Evolutionary conservation across 2,329 filamentous ascomycete species (phyloP), one percentile per base, ranked within the genome.

Genomic region (Pseudocercospora crystallina): DNA sequence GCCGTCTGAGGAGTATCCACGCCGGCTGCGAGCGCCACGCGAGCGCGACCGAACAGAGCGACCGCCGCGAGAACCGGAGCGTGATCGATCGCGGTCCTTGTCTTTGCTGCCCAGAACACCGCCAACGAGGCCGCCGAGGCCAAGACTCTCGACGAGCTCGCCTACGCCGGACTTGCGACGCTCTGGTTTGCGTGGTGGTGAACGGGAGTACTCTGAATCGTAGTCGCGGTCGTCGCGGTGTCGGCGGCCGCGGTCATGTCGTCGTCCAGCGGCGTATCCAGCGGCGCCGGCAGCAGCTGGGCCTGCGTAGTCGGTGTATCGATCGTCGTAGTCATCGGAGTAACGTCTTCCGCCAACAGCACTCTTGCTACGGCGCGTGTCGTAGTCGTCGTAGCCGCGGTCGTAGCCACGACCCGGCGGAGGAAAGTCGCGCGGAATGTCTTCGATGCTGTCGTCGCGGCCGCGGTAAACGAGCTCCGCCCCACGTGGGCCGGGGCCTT

Each of bases 361-460:
- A 5, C 86, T 88, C 61, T 84, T 80, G 60, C 85, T 76, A 51
- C 85, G 81, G 59, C 82, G 80, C 33, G 79, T 67, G 43, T 72
- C 61, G 56, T 74, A 72, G 49, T 74, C 71, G 57, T 78, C 70
- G 60, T 76, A 75, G 20, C 56, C 61, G 43, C 61, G 57, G 41
- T 54, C 52, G 33, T 47, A 53, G 40, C 62, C 61, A 36, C 62
- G 58, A 29, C 59, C 58, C 5, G 85, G 86, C 5, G 89, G 88
- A 30, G 89, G 89, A 64, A 95, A 95, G 61, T 95, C 88, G 60
- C 90, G 84, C 58, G 83, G 83, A 53, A 95, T 83, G 72, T 95
- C 89, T 72, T 96, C 91, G 65, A 95, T 84, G 69, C 86, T 90
- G 64, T 90, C 86, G 67, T 91, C 85, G 58, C 86, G 84, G 43